Evolutionary conservation across 2,329 filamentous ascomycete genomes (phyloP).

Genomic region (Lecanicillium sp.): DNA sequence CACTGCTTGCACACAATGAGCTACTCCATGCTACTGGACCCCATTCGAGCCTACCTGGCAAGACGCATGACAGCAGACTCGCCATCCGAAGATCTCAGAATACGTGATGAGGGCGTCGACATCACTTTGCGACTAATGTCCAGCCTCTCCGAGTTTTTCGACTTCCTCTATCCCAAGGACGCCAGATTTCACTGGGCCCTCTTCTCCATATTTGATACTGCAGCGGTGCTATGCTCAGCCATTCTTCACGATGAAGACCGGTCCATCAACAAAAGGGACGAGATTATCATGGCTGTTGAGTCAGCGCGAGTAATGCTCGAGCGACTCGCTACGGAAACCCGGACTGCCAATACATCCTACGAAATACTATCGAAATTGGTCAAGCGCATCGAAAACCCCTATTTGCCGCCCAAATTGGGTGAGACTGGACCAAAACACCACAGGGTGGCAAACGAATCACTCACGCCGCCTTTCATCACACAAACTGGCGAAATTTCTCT

Average conservation of each 20-base stretch:
- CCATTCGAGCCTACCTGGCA: slow-evolving; percentile 41
- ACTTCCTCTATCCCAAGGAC: slow-evolving; percentile 23
- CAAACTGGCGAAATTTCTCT: neutral
- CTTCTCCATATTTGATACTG: slow-evolving; percentile 46
- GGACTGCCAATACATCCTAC: slow-evolving; percentile 28
- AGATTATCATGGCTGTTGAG: slow-evolving; percentile 35
- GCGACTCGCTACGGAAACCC: slow-evolving; percentile 24
- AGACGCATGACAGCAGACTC: slow-evolving; percentile 25
- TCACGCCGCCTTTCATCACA: slow-evolving; percentile 13
- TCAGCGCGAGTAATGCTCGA: slow-evolving; percentile 30
- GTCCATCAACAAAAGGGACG: slow-evolving; percentile 33
- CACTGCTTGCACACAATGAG: slow-evolving; percentile 38
- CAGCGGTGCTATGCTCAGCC: slow-evolving; percentile 44
- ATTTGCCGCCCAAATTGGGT: neutral
- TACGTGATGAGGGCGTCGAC: slow-evolving; percentile 37
- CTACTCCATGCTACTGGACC: slow-evolving; percentile 39
- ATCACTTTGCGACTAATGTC: slow-evolving; percentile 38
- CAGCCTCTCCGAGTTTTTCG: slow-evolving; percentile 25
- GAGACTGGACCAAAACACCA: slow-evolving; percentile 14
- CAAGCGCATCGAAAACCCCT: slow-evolving; percentile 16
- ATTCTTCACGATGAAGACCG: slow-evolving; percentile 42
- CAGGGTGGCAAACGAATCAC: slow-evolving; percentile 6
- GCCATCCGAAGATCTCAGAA: slow-evolving; percentile 27
- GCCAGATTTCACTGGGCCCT: slow-evolving; percentile 44
- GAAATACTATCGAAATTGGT: slow-evolving; percentile 27